Base-by-base conservation (phyloP, 2,329 filamentous ascomycete species). In the Penicillium sp. region DNA sequence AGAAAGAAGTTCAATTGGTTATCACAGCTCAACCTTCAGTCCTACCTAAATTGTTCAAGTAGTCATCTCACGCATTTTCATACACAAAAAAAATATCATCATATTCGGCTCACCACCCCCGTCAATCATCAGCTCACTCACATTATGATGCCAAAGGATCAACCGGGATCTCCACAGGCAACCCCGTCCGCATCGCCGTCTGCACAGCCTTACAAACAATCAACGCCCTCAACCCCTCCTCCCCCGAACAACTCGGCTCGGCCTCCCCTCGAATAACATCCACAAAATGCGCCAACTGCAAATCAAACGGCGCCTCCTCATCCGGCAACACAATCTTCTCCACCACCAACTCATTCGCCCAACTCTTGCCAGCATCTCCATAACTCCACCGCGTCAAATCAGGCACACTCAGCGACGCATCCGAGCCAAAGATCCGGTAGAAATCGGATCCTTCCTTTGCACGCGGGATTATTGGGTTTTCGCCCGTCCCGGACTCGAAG, bases 401-500 rank as follows among this genome's bases (percentile, higher is more conserved):
- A 0, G 83, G 83, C 16, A 86, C 81, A 66, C 83, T 85, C 1
- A 87, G 67, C 22, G 76, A 80, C 0, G 73, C 84, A 2, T 83
- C 72, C 0, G 80, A 81, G 0, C 84, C 84, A 61, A 86, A 82
- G n/a, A 87, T 80, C 0, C 83, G 78, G 60, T 86, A 87, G 53
- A 84, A 81, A 42, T 73, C 72, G 14, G 68, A 63, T 79, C 80
- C 60, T 72, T 73, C 0, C 69, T 74, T 25, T 5, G 75, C 70
- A 7, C 72, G 70, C 0, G 83, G 80, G 52, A 87, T 82, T 0
- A 77, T 70, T 0, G 84, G 65, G 60, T 87, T 87, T 72, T 87
- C 85, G 2, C 84, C 84, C 0, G 85, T 87, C 0, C 83, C 85
- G 1, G 78, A 72, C 68, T 87, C 85, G 52, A 86, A 87, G 59